Evolutionary conservation across 2,329 filamentous ascomycete genomes (phyloP).

Genomic region (Neopestalotiopsis sp.): DNA sequence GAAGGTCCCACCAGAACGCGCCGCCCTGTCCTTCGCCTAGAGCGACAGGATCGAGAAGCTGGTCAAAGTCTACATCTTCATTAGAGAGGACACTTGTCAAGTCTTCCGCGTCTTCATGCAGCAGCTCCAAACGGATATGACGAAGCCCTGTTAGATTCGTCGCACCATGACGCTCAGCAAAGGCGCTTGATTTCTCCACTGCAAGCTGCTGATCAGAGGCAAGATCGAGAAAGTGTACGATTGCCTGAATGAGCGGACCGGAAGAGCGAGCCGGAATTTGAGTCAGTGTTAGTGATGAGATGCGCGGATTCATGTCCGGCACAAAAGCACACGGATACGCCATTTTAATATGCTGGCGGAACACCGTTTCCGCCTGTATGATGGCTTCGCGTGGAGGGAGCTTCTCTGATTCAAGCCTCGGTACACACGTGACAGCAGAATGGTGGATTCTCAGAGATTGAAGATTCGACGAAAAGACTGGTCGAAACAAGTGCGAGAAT

Average conservation of each 20-base stretch:
- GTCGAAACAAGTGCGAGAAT: conserved; percentile 53
- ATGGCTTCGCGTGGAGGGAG: conserved; percentile 41
- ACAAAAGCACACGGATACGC: conserved; percentile 53
- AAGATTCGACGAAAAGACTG: conserved; percentile 58
- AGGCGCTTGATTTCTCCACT: conserved; percentile 39
- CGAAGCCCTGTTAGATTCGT: conserved; percentile 55
- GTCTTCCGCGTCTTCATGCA: conserved; percentile 46
- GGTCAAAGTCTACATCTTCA: conserved; percentile 46
- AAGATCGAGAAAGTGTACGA: conserved; percentile 52
- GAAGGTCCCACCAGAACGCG: conserved; percentile 27
- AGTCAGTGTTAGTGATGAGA: conserved; percentile 58
- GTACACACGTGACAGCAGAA: conserved; percentile 61
- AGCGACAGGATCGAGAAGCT: conserved; percentile 43
- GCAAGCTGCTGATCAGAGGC: conserved; percentile 53
- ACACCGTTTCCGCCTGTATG: conserved; percentile 49
- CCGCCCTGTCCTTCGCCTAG: conserved; percentile 31
- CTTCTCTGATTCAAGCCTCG: conserved; percentile 45
- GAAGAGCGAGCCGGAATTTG: conserved; percentile 58
- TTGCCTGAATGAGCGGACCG: conserved; percentile 52
- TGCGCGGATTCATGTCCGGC: conserved; percentile 62
- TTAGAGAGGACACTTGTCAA: conserved; percentile 33
- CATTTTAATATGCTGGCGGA: conserved; percentile 48
- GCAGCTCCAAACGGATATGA: conserved; percentile 60
- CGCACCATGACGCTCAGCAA: conserved; percentile 41
- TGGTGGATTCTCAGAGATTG: conserved; percentile 61